A percentile compares a stretch with the other conserved stretches of the same genome.
phyloP scores from a whole-genome alignment of 345 rosid genomes.

The Populus simonii region DNA sequence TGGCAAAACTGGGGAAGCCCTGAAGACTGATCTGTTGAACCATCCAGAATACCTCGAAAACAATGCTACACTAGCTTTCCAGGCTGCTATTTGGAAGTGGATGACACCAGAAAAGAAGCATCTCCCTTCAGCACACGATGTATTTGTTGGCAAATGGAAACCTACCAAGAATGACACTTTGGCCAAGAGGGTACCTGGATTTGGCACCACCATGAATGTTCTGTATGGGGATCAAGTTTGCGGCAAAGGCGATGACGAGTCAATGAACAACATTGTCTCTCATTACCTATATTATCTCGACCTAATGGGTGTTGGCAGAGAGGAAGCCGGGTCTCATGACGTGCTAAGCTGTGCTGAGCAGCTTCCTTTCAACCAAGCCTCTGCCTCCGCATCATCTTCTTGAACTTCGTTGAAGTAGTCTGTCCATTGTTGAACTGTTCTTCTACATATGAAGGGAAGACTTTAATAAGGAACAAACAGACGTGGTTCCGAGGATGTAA shows the following conservation, averaged over 20 bases:
- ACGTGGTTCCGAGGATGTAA: background rate
- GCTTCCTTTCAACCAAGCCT: constrained; percentile 43
- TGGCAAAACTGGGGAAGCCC: constrained; percentile 66
- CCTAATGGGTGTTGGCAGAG: constrained; percentile 78
- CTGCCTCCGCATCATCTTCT: constrained; percentile 34
- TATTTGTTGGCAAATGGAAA: constrained; percentile 74
- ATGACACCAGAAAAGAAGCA: constrained; percentile 82
- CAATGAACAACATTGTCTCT: constrained; percentile 68
- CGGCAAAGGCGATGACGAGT: constrained; percentile 55
- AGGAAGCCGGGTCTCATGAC: constrained; percentile 85
- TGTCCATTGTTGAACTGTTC: background rate
- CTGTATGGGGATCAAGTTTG: constrained; percentile 72
- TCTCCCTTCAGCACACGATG: constrained; percentile 74
- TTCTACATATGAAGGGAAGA: background rate
- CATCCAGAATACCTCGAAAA: constrained; percentile 73
- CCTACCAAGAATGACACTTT: constrained; percentile 77
- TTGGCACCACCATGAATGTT: constrained; percentile 76
- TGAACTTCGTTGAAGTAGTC: background rate
- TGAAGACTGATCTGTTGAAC: constrained; percentile 59
- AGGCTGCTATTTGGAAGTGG: constrained; percentile 81
- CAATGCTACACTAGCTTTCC: constrained; percentile 78
- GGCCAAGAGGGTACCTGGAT: constrained; percentile 65
- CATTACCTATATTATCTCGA: constrained; percentile 77
- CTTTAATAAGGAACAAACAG: constrained; percentile 2
- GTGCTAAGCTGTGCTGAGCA: constrained; percentile 72